Conservation (phyloP, 768 basidiomycete species). For the Chalciporus sphaerocephalus region DNA sequence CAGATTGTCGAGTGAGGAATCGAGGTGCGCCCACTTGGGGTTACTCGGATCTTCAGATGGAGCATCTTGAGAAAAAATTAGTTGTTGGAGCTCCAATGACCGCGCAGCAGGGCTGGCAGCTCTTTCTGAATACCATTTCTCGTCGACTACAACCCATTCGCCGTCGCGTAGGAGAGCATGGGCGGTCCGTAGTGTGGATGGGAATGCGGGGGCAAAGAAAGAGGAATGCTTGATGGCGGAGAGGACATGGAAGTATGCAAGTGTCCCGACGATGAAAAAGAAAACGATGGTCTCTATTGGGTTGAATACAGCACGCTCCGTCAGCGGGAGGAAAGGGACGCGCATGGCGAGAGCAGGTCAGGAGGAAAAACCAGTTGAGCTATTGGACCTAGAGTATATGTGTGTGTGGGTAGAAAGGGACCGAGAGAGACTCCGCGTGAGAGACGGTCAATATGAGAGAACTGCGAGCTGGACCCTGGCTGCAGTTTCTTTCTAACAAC, state of each 20-base stretch:
- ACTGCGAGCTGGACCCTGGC: not conserved
- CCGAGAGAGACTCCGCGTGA: not conserved
- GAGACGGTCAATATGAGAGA: not conserved
- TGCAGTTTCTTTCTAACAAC: not conserved
- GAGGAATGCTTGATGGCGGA: conserved; percentile 85
- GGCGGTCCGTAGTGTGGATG: conserved; percentile 48
- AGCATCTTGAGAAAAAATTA: conserved; percentile 55
- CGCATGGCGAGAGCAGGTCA: conserved; percentile 41
- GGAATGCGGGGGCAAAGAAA: conserved; percentile 59
- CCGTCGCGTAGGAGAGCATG: conserved; percentile 50
- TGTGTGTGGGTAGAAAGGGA: not conserved
- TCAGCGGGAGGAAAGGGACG: conserved; percentile 61
- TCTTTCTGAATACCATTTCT: conserved; percentile 45
- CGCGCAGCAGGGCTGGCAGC: conserved; percentile 28
- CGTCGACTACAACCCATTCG: conserved; percentile 61
- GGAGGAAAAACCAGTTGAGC: not conserved
- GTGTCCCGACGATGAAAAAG: conserved; percentile 83
- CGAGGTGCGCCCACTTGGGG: conserved; percentile 38
- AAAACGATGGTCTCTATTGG: conserved; percentile 90
- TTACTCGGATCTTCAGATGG: conserved; percentile 32
- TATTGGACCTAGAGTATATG: not conserved
- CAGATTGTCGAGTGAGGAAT: conserved; percentile 42
- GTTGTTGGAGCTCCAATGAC: conserved; percentile 67
- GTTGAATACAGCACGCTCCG: conserved; percentile 65
- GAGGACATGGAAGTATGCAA: conserved; percentile 93